Evolutionary conservation across 805 yeast species (phyloP), one percentile per base, ranked within the genome.

Genomic region (Nakazawaea wyomingensis): DNA sequence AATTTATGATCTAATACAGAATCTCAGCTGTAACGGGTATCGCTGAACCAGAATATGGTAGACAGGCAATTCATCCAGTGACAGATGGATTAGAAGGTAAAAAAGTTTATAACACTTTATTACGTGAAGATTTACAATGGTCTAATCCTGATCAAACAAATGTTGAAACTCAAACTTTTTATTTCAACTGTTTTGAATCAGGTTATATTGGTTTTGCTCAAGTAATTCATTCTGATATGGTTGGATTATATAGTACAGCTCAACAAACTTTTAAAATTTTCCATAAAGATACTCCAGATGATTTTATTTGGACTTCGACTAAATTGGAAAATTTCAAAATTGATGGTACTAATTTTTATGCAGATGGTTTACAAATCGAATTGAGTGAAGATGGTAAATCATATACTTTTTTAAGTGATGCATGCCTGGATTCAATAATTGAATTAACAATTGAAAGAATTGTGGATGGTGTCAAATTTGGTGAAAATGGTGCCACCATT

Each of bases 11-110:
- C 36, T 24, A 9, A 20, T 30, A 36, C 49, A 76, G 89, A 52
- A 71, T 85, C 42, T 86, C 97, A n/a, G 93, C 95, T 5, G 93
- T 89, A 36, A 91, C 97, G 5, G 99, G 99, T 43, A 78, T 95
- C 10, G 96, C 96, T 2, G 99, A 93, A 63, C 99, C 99, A 20
- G 96, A 85, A 59, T 93, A 93, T 56, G 99, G 99, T 41, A 75
- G 83, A 32, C 96, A 84, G 39, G 95, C 95, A 32, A 86, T 93
- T 52, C 91, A 84, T 56, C 77, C 97, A n/a, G 79, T 90, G 45
- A 76, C 85, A 33, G 76, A 76, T 29, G 60, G 78, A 35, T 78
- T 82, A 36, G 68, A 66, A 33, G 76, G 68, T 26, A 70, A 72
- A 31, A 78, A 80, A 51, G 75, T 85, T 1, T 85, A 67, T 54